phyloP scores from a whole-genome alignment of 2,329 filamentous ascomycete species.

The Fusarium udum region DNA sequence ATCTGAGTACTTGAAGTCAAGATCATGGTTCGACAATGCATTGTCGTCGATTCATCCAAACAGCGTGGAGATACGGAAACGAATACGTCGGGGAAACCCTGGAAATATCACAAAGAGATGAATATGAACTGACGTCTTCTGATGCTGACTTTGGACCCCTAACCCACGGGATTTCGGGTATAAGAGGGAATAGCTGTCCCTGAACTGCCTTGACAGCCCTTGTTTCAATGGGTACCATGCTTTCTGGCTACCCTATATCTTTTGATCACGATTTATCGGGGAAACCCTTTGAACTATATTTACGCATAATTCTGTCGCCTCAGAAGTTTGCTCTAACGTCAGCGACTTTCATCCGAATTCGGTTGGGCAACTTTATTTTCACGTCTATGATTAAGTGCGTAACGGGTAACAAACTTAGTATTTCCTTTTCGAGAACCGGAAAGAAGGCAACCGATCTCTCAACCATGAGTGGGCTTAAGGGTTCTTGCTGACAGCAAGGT shows the following conservation, averaged over 20 bases:
- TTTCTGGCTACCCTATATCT: background rate
- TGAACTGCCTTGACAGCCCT: background rate
- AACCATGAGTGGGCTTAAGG: background rate
- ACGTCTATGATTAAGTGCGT: background rate
- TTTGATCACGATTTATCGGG: background rate
- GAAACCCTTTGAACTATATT: background rate
- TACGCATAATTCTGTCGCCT: background rate
- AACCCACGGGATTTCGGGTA: constrained; percentile 22
- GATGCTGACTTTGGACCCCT: constrained; percentile 12
- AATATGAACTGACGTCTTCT: background rate
- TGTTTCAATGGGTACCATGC: background rate
- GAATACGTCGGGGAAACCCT: constrained; percentile 31
- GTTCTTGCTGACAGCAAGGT: background rate
- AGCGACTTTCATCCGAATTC: background rate
- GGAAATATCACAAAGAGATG: constrained; percentile 19
- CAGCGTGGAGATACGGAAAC: constrained; percentile 31
- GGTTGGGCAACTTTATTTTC: too few species aligned
- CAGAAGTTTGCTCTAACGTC: background rate
- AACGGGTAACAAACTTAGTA: background rate
- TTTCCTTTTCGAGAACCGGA: background rate
- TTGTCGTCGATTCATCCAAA: constrained; percentile 1
- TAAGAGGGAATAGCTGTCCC: constrained; percentile 10
- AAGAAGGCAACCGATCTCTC: too few species aligned
- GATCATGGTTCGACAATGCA: background rate
- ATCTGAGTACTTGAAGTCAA: background rate